A percentile compares a stretch with the other conserved stretches of the same genome.
phyloP scores from a whole-genome alignment of 2,329 filamentous ascomycete species.

The Aspergillus ochraceoroseus region DNA sequence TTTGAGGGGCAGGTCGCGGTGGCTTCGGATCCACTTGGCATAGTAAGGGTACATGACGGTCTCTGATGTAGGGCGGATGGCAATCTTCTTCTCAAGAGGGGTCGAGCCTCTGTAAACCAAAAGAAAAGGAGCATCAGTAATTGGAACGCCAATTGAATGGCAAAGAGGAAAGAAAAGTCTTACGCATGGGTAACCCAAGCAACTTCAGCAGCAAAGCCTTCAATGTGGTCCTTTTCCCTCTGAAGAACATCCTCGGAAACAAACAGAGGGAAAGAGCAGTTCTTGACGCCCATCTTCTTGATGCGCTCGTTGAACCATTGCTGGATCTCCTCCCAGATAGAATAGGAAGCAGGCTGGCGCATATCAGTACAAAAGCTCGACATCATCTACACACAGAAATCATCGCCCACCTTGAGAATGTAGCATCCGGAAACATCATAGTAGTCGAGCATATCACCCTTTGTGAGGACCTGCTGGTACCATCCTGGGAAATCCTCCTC shows the following conservation, averaged over 20 bases:
- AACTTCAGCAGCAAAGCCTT: conserved; percentile 83
- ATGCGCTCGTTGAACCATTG: conserved; percentile 60
- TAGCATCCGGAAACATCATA: conserved; percentile 98
- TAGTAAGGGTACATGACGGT: conserved; percentile 96
- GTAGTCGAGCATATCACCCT: conserved; percentile 97
- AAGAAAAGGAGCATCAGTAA: conserved; percentile 6
- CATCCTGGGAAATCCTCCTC: conserved; percentile 83
- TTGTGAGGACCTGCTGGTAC: conserved; percentile 97
- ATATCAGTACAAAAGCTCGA: conserved; percentile 15
- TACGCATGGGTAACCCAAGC: conserved; percentile 51
- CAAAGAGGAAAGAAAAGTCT: conserved; percentile 14
- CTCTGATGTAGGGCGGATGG: conserved; percentile 64
- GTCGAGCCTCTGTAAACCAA: conserved; percentile 66
- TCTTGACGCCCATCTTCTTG: conserved; percentile 85
- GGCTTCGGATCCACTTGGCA: conserved; percentile 92
- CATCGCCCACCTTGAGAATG: conserved; percentile 64
- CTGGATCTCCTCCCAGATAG: conserved; percentile 65
- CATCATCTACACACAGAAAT: background rate
- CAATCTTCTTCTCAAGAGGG: conserved; percentile 76
- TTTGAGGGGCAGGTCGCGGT: conserved; percentile 87
- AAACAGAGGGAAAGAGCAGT: conserved; percentile 96
- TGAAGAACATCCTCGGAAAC: conserved; percentile 83
- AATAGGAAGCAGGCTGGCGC: conserved; percentile 56
- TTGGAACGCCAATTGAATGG: background rate
- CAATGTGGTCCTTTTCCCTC: conserved; percentile 89